A percentile compares a stretch with the other conserved stretches of the same genome.
These are phyloP conservation scores for Gaultheria prostrata DNA, from an alignment of 148 eudicot genomes.

Conservation along the genomic window DNA sequence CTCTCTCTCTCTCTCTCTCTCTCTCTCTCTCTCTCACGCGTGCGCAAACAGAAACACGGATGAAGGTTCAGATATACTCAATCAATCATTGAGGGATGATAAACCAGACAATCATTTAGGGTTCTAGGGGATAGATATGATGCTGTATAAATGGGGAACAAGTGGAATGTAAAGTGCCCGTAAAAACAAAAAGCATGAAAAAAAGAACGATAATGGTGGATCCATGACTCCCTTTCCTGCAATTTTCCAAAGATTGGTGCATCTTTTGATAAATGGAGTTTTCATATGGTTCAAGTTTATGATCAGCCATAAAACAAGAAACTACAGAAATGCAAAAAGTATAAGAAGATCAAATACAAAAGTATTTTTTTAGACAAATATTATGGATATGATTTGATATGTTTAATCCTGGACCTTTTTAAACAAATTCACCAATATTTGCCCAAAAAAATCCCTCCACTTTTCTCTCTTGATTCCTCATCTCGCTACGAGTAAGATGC, in stretches of 20 bases:
- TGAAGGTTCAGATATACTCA: not conserved
- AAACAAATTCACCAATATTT: not conserved
- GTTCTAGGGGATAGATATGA: not conserved
- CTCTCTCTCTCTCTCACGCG: not conserved
- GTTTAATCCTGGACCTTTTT: not conserved
- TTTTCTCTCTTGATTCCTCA: not conserved
- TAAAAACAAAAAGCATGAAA: not conserved
- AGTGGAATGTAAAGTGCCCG: constrained; percentile 10
- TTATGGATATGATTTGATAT: not conserved
- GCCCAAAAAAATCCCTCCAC: not conserved
- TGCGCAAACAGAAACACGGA: too few relatives aligned
- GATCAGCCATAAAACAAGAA: not conserved
- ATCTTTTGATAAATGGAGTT: not conserved
- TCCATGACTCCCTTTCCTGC: not conserved
- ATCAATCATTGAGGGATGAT: constrained; percentile 6
- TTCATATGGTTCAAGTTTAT: not conserved
- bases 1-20: not conserved
- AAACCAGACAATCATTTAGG: not conserved
- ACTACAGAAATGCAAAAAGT: not conserved
- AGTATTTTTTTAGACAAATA: not conserved
- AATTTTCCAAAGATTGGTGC: not conserved
- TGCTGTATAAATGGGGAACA: constrained; percentile 14
- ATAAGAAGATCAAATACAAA: not conserved
- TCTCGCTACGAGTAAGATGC: not conserved
- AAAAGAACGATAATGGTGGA: not conserved